A percentile compares a stretch with the other conserved stretches of the same genome.
phyloP scores from a whole-genome alignment of 2,329 filamentous ascomycete genomes.

The Elsinoe fawcettii region DNA sequence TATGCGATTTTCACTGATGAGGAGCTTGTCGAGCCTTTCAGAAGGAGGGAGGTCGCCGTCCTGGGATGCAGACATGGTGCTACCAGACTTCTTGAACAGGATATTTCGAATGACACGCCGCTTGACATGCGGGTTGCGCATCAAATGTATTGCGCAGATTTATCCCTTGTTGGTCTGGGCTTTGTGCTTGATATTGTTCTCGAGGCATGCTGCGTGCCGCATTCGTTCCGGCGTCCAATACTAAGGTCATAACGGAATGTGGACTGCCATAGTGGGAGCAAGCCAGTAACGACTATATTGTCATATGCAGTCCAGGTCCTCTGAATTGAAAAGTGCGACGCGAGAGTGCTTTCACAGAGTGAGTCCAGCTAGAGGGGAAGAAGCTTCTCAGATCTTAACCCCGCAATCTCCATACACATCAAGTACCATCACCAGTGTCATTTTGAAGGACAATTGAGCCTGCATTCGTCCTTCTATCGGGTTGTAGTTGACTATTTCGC shows the following conservation, averaged over 20 bases:
- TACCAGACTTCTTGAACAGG: background rate
- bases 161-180: background rate
- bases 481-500: background rate
- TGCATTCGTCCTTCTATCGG: conserved; percentile 1
- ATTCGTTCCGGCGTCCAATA: background rate
- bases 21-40: conserved; percentile 26
- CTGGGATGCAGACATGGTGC: background rate
- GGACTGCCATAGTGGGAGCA: background rate
- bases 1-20: conserved; percentile 23
- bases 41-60: conserved; percentile 16
- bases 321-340: background rate
- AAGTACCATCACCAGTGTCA: background rate
- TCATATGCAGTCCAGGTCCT: background rate
- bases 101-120: background rate
- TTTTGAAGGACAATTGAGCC: background rate
- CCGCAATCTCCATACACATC: conserved; percentile 1
- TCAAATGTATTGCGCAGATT: background rate
- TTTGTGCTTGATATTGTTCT: conserved; percentile 19
- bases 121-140: background rate
- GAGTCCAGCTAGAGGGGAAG: background rate
- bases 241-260: background rate
- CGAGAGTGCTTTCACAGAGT: background rate
- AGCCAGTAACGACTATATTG: background rate
- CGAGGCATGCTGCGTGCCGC: conserved; percentile 13
- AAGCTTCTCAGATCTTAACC: background rate